Evolutionary conservation across 495 filamentous ascomycete species (phyloP).

Genomic region (Diplogelasinospora grovesii): DNA sequence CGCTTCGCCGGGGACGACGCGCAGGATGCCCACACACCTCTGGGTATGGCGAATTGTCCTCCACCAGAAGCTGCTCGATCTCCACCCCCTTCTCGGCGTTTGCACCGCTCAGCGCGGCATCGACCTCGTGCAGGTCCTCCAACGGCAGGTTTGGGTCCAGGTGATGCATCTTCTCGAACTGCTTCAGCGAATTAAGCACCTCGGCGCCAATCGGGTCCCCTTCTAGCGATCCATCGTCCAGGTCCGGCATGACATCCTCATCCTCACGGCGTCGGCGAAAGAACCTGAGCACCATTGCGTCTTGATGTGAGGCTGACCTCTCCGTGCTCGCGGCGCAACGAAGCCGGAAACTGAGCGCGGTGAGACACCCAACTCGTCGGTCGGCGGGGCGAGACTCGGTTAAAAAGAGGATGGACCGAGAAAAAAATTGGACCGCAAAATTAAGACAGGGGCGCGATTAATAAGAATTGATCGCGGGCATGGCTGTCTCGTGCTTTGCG

Average conservation of each 20-base stretch:
- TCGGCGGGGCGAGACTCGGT: slow-evolving; percentile 11
- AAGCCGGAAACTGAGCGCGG: slow-evolving; percentile 14
- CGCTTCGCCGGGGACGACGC: slow-evolving; percentile 14
- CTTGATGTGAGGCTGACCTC: slow-evolving; percentile 1
- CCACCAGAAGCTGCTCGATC: slow-evolving; percentile 50
- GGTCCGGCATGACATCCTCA: slow-evolving; percentile 20
- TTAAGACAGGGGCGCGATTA: slow-evolving; percentile 15
- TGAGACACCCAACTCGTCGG: slow-evolving; percentile 10
- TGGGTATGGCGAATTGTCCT: slow-evolving; percentile 64
- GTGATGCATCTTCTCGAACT: slow-evolving; percentile 54
- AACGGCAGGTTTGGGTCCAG: slow-evolving; percentile 65
- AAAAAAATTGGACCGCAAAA: slow-evolving; percentile 9
- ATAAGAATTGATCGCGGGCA: slow-evolving; percentile 18
- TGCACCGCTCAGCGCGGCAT: slow-evolving; percentile 48
- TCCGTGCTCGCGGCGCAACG: slow-evolving; percentile 15
- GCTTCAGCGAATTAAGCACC: slow-evolving; percentile 29
- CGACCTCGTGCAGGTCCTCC: slow-evolving; percentile 54
- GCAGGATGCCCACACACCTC: slow-evolving; percentile 40
- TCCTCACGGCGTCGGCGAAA: slow-evolving; percentile 21
- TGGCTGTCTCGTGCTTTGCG: slow-evolving; percentile 20
- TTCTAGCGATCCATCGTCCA: slow-evolving; percentile 22
- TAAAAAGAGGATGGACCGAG: slow-evolving; percentile 8
- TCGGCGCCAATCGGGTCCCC: slow-evolving; percentile 25
- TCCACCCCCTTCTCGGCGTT: slow-evolving; percentile 48
- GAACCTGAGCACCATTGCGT: slow-evolving; percentile 12